These are phyloP conservation scores for Plasmodium sp. DNA, from an alignment of 169 alveolate species.

Conservation along the genomic window DNA sequence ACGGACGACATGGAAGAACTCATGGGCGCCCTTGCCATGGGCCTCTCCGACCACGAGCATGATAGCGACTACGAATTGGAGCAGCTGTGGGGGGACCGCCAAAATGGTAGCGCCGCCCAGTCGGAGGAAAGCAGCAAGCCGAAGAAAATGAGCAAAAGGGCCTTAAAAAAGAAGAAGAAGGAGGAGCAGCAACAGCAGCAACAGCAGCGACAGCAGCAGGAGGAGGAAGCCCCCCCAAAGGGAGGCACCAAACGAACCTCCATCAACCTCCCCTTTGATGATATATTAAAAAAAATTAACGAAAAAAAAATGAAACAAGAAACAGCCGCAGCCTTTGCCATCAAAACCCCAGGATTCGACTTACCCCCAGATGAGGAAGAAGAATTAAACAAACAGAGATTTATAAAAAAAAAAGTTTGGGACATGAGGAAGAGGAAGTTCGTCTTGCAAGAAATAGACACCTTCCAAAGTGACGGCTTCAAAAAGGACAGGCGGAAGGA, in stretches of 20 bases:
- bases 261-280: slow-evolving; percentile 50
- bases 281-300: slow-evolving; percentile 64
- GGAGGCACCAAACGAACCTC: neutral
- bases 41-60: slow-evolving; percentile 36
- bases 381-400: slow-evolving; percentile 76
- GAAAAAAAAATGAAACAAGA: slow-evolving; percentile 36
- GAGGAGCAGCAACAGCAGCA: neutral
- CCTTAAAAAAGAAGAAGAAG: slow-evolving; percentile 14
- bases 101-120: neutral
- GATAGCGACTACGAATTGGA: neutral
- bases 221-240: neutral
- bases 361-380: slow-evolving; percentile 82
- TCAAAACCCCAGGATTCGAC: slow-evolving; percentile 74
- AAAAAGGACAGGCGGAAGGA: slow-evolving; percentile 37
- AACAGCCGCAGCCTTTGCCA: slow-evolving; percentile 17
- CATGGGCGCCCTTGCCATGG: slow-evolving; percentile 31
- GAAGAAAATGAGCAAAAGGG: slow-evolving; percentile 63
- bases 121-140: neutral
- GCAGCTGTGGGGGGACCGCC: neutral
- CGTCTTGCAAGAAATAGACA: slow-evolving; percentile 62
- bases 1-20: neutral
- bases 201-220: slow-evolving; percentile 4
- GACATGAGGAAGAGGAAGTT: slow-evolving; percentile 75
- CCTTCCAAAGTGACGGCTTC: slow-evolving; percentile 25
- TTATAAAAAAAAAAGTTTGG: slow-evolving; percentile 76